Conservation (phyloP, 169 alveolate genomes). For the Eimeria praecox region DNA sequence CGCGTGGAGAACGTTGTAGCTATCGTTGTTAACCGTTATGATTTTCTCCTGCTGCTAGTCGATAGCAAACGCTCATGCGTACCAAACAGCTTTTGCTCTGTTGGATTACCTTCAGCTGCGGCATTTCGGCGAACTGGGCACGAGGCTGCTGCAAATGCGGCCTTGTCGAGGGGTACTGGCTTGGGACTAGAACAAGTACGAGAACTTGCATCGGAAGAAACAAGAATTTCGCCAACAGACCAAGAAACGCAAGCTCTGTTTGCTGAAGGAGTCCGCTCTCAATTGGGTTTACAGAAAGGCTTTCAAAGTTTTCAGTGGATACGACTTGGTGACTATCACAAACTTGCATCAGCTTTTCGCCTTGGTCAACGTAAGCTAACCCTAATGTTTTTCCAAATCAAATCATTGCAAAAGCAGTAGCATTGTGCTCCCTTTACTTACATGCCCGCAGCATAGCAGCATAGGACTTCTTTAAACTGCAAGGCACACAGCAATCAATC, state of each 20-base stretch:
- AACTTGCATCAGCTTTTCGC: conserved; percentile 46
- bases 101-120: not conserved
- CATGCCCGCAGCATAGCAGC: not conserved
- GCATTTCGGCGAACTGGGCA: conserved; percentile 44
- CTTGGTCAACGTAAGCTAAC: conserved; percentile 45
- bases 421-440: not conserved
- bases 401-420: not conserved
- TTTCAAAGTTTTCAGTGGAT: conserved; percentile 29
- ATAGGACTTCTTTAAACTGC: not conserved
- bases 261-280: conserved; percentile 1
- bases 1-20: not conserved
- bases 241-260: conserved; percentile 17
- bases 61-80: not conserved
- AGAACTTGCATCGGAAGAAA: conserved; percentile 14
- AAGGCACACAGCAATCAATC: not conserved
- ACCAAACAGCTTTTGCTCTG: not conserved
- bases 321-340: not conserved
- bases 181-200: conserved; percentile 13
- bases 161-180: conserved; percentile 26
- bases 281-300: conserved; percentile 41
- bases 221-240: not conserved
- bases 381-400: not conserved
- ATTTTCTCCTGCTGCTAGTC: too few relatives aligned
- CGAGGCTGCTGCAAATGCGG: conserved; percentile 48
- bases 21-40: not conserved